Evolutionary conservation across 352 stramenopile species (phyloP), one percentile per base, ranked within the genome.

Genomic region (Phytophthora fragariae): DNA sequence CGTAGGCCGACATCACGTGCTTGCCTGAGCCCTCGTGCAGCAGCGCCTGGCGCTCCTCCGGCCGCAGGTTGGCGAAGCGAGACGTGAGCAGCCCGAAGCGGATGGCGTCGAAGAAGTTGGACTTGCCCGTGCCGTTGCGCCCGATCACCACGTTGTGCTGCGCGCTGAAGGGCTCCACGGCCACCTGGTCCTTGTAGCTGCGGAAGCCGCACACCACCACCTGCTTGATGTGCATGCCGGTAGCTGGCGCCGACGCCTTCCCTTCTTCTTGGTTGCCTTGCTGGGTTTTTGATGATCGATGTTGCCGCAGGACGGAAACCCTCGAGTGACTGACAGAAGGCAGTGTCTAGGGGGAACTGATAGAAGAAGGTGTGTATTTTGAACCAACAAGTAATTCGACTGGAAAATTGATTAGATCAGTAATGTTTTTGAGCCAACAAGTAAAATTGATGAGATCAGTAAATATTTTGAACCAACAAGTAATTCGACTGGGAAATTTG

Each of bases 51-150:
- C 96, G 89, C 61, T 99, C 92, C 33, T 99, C 94, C 1, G 97
- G 88, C 7, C 93, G 87, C 55, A 99, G 73, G 70, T 95, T 98
- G 44, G 91, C 87, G 78, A 98, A 99, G 35, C 77, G 94, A 73
- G 92, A 93, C 52, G 95, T 95, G 7, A 98, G 80, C 52, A 99
- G 82, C 5, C 98, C 97, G 76, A 99, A 99, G 86, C 99, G 97
- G 73, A 99, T 99, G 50, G 98, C 98, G 78, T 99, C 97, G 79
- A 99, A 99, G 65, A 99, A 98, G 83, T 99, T 99, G 63, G 88
- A 98, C 75, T 99, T 99, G 62, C 97, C 97, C 39, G 84, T 96
- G 64, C 97, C 97, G 75, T 99, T 99, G 63, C 97, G 83, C 12
- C 98, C 98, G 39, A 99, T 98, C 39, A 99, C 97, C 29, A 97